Evolutionary conservation across 768 basidiomycete species (phyloP), one percentile per base, ranked within the genome.

Genomic region (Chiua virens): DNA sequence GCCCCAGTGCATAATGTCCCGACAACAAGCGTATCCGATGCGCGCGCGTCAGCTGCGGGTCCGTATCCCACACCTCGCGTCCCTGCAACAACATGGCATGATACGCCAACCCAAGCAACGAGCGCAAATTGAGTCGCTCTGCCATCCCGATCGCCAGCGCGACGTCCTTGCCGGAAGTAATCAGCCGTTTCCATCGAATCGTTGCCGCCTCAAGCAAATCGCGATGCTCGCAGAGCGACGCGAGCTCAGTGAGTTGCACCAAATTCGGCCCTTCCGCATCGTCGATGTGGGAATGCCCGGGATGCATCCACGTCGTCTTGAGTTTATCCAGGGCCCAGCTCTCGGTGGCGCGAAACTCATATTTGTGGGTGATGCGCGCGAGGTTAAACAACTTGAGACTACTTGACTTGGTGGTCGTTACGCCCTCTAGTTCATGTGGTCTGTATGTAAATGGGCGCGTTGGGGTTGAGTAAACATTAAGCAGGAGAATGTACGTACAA

Each of bases 41-140:
- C n/a, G 73, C 64, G 13, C 76, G 71, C 22, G 72, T 72, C 32
- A 82, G 67, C n/a, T 59, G 59, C n/a, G 64, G 56, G 47, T 80
- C 80, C 8, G 68, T 53, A 43, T 76, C 75, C 80, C 81, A 82
- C 21, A 65, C 64, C 23, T 76, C 69, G 35, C 75, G 71, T 15
- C 79, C 81, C 57, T 76, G 75, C 15, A 79, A 66, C 63, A 82
- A 70, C 74, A 81, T 76, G 36, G 74, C 68, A 49, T 79, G 74
- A 54, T 81, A 83, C 17, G 79, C 77, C 54, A 74, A 67, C 13
- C 78, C 80, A 53, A 76, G 71, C 18, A 81, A 70, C 22, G 67
- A 61, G 13, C 75, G 72, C 40, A 81, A 60, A 45, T 73, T 75
- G 32, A 78, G 71, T 36, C 77, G 72, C 55, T 80, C 79, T 36